phyloP scores from a whole-genome alignment of 352 stramenopile species.

The Halophytophthora polymorphica region DNA sequence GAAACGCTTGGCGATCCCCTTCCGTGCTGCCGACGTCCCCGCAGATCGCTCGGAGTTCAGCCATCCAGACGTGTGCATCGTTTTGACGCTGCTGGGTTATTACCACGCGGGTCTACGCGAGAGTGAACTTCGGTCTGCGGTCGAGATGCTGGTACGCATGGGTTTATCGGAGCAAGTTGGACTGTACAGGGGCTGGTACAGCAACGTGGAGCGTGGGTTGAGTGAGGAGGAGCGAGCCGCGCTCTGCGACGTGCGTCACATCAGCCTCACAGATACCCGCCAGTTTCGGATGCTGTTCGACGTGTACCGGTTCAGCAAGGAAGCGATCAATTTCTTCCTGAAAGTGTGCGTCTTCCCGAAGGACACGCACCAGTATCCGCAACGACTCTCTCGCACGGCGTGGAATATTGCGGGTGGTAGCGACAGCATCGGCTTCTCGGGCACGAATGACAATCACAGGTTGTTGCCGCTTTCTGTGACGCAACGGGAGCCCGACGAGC shows the following conservation, averaged over 20 bases:
- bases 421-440: conserved; percentile 79
- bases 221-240: conserved; percentile 16
- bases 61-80: conserved; percentile 83
- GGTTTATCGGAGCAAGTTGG: conserved; percentile 56
- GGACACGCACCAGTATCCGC: conserved; percentile 81
- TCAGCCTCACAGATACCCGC: conserved; percentile 70
- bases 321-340: conserved; percentile 85
- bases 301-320: conserved; percentile 59
- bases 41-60: conserved; percentile 84
- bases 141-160: conserved; percentile 59
- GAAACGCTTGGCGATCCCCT: conserved; percentile 86
- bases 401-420: conserved; percentile 79
- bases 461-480: conserved; percentile 69
- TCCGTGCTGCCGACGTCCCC: conserved; percentile 79
- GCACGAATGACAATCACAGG: conserved; percentile 88
- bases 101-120: conserved; percentile 72
- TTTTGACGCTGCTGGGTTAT: conserved; percentile 81
- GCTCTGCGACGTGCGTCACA: conserved; percentile 56
- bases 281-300: conserved; percentile 58
- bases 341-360: conserved; percentile 78
- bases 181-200: conserved; percentile 77
- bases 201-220: conserved; percentile 20
- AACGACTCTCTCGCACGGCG: conserved; percentile 61
- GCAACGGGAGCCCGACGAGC: conserved; percentile 56
- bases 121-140: conserved; percentile 44